Conservation (phyloP, 345 rosid genomes). For the Eutrema heterophyllum region DNA sequence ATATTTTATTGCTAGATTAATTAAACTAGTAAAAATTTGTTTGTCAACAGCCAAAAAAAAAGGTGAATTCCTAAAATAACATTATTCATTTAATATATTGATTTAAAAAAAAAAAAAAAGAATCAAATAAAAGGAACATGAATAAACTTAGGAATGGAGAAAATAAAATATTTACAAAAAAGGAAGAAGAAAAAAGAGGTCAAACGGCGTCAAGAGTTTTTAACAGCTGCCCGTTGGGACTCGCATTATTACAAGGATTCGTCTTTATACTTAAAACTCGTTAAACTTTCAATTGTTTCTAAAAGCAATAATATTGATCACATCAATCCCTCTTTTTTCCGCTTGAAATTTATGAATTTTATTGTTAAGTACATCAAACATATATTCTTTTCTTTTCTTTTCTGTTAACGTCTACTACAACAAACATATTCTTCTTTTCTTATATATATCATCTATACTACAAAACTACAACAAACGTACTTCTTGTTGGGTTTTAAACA, state of each 20-base stretch:
- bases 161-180: not conserved
- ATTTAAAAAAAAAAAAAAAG: not conserved
- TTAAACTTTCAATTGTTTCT: constrained; percentile 21
- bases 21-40: not conserved
- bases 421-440: not conserved
- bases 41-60: not conserved
- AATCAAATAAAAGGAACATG: too few species aligned
- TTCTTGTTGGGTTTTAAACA: not conserved
- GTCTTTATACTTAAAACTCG: constrained; percentile 22
- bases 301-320: constrained; percentile 20
- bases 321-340: constrained; percentile 11
- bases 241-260: constrained; percentile 13
- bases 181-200: not conserved
- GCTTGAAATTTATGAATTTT: constrained; percentile 8
- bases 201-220: constrained; percentile 4
- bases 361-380: constrained; percentile 1
- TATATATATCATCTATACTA: not conserved
- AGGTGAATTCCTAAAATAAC: not conserved
- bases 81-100: not conserved
- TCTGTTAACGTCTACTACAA: not conserved
- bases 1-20: not conserved
- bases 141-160: not conserved
- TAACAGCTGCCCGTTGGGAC: constrained; percentile 17
- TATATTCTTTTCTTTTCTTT: not conserved
- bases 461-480: not conserved